phyloP scores from a whole-genome alignment of 805 yeast species.

The Cyberlindnera mycetangii region DNA sequence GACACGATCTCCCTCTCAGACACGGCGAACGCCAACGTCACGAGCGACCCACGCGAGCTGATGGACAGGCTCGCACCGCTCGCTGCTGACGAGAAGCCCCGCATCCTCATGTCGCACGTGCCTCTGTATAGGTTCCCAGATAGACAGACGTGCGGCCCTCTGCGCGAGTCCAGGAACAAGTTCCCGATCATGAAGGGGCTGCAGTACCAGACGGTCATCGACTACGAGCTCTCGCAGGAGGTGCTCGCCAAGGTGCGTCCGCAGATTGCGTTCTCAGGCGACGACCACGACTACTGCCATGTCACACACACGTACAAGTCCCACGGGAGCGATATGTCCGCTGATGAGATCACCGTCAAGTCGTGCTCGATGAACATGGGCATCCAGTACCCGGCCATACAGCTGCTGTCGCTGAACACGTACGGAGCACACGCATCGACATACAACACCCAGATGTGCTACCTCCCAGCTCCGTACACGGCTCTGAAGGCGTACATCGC shows the following conservation, averaged over 20 bases:
- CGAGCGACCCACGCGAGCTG: conserved; percentile 48
- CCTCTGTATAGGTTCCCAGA: conserved; percentile 75
- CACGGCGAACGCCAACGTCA: conserved; percentile 41
- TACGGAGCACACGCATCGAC: conserved; percentile 22
- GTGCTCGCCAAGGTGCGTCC: conserved; percentile 65
- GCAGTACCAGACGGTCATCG: conserved; percentile 90
- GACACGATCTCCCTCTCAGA: conserved; percentile 85
- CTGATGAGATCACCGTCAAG: conserved; percentile 84
- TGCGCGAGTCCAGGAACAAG: conserved; percentile 61
- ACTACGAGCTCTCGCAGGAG: conserved; percentile 52
- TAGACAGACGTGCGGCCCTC: conserved; percentile 66
- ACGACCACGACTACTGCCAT: conserved; percentile 95
- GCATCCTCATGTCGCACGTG: conserved; percentile 79
- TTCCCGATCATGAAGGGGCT: conserved; percentile 74
- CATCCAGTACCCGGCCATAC: conserved; percentile 79
- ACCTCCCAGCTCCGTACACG: conserved; percentile 52
- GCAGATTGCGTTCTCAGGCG: conserved; percentile 76
- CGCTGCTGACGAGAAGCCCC: conserved; percentile 41
- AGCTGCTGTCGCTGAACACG: conserved; percentile 63
- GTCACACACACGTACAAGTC: conserved; percentile 46
- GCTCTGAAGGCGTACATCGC: conserved; percentile 37
- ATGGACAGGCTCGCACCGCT: conserved; percentile 36
- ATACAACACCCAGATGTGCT: conserved; percentile 49
- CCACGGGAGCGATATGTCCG: conserved; percentile 28
- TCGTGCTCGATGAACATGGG: conserved; percentile 94